These are phyloP conservation scores for Podosphaera fusca DNA, from an alignment of 2,329 filamentous ascomycete species.

Conservation along the genomic window DNA sequence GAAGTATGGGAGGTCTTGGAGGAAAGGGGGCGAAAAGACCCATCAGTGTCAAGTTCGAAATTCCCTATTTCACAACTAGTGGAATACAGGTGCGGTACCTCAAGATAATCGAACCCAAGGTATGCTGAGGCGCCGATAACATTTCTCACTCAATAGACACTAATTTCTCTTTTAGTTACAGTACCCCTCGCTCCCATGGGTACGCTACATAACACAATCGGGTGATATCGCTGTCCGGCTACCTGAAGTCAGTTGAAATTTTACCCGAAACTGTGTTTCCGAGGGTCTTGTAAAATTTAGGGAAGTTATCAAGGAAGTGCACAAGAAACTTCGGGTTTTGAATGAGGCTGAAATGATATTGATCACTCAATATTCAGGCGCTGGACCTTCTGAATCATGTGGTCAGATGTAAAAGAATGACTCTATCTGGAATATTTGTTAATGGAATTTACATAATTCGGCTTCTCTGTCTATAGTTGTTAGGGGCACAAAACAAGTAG, in stretches of 20 bases:
- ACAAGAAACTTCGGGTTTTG: no score
- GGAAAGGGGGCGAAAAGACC: conserved; percentile 77
- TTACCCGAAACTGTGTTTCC: no score
- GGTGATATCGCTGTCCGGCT: conserved; percentile 88
- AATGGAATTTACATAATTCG: no score
- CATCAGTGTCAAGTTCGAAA: conserved; percentile 98
- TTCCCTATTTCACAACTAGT: conserved; percentile 99
- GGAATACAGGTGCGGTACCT: conserved; percentile 95
- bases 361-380: no score
- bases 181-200: conserved; percentile 95
- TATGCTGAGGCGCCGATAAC: conserved; percentile 22
- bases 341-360: no score
- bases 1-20: conserved; percentile 84
- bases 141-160: not conserved
- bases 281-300: not conserved
- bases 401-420: no score
- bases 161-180: conserved; percentile 41
- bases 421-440: no score
- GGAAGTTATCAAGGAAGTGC: no score
- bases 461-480: no score
- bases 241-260: conserved; percentile 34
- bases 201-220: conserved; percentile 94
- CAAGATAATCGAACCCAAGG: conserved; percentile 99
- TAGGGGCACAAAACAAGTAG: no score
- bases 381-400: no score